Percentiles rank a stretch among this genome's conserved stretches.
Conservation (phyloP, 2,329 filamentous ascomycete species). For the Colletotrichum destructivum region DNA sequence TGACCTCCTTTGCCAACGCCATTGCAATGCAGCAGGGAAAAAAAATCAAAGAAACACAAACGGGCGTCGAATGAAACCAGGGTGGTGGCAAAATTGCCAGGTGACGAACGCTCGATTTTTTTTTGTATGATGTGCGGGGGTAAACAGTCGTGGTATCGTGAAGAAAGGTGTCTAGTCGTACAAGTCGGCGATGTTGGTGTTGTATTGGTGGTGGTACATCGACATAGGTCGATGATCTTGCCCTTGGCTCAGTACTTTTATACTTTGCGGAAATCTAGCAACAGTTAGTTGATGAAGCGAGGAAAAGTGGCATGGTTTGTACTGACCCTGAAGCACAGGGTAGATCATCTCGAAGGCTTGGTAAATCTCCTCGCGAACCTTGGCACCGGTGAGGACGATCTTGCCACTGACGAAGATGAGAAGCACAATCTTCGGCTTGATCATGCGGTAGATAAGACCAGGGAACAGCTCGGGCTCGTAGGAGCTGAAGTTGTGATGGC, state of each 20-base stretch:
- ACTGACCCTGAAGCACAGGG: conserved; percentile 88
- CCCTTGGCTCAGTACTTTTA: conserved; percentile 49
- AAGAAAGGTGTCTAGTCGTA: conserved; percentile 58
- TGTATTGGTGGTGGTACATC: conserved; percentile 43
- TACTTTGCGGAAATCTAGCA: conserved; percentile 71
- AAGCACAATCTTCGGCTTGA: conserved; percentile 99
- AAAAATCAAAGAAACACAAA: conserved; percentile 52
- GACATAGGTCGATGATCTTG: conserved; percentile 31
- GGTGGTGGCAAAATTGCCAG: conserved; percentile 20
- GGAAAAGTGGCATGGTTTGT: conserved; percentile 41
- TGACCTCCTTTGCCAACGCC: conserved; percentile 64
- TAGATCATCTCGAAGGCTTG: conserved; percentile 98
- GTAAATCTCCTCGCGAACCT: conserved; percentile 98
- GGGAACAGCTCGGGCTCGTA: conserved; percentile 99
- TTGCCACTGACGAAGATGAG: conserved; percentile 98
- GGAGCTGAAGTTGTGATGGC: conserved; percentile 99
- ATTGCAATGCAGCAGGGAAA: conserved; percentile 66
- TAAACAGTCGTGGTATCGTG: conserved; percentile 65
- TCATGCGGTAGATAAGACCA: conserved; percentile 99
- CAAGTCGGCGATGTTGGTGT: conserved; percentile 47
- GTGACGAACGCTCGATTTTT: conserved; percentile 30
- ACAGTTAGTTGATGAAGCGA: conserved; percentile 17
- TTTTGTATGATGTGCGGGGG: conserved; percentile 39
- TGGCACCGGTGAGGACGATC: conserved; percentile 97
- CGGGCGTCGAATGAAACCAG: conserved; percentile 19